These are phyloP conservation scores for Penicillium cataractarum DNA, from an alignment of 495 filamentous ascomycete species.

Conservation along the genomic window DNA sequence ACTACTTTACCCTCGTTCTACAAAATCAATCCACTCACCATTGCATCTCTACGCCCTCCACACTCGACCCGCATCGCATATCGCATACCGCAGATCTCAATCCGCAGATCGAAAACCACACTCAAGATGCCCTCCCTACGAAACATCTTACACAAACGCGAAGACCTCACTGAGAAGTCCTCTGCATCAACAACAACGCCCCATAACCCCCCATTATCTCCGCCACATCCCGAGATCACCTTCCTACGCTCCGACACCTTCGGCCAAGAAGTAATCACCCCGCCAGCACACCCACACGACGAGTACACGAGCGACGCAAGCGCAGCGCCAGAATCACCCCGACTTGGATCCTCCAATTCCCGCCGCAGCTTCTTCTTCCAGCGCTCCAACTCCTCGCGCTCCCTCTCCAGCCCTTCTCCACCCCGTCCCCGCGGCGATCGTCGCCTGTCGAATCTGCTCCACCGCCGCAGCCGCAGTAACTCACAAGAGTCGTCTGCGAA, in stretches of 20 bases:
- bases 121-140: slow-evolving; percentile 66
- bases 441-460: slow-evolving; percentile 71
- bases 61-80: slow-evolving; percentile 10
- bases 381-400: slow-evolving; percentile 47
- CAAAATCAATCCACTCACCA: not conserved
- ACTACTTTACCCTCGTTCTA: not conserved
- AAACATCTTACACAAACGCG: slow-evolving; percentile 75
- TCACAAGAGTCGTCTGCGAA: slow-evolving; percentile 64
- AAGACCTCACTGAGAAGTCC: slow-evolving; percentile 50
- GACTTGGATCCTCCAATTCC: slow-evolving; percentile 32
- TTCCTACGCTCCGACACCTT: slow-evolving; percentile 85
- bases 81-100: slow-evolving; percentile 11
- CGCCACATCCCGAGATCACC: slow-evolving; percentile 69
- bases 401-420: slow-evolving; percentile 34
- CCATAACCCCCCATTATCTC: slow-evolving; percentile 14
- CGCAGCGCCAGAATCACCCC: slow-evolving; percentile 9
- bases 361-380: slow-evolving; percentile 55
- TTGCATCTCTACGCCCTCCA: not conserved
- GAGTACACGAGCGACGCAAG: not conserved
- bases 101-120: slow-evolving; percentile 1
- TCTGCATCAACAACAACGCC: not conserved
- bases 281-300: slow-evolving; percentile 57
- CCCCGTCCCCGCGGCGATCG: slow-evolving; percentile 41
- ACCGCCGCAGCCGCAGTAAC: slow-evolving; percentile 59
- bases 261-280: slow-evolving; percentile 73